phyloP scores from a whole-genome alignment of 441 rosid genomes.

The Iberis amara region DNA sequence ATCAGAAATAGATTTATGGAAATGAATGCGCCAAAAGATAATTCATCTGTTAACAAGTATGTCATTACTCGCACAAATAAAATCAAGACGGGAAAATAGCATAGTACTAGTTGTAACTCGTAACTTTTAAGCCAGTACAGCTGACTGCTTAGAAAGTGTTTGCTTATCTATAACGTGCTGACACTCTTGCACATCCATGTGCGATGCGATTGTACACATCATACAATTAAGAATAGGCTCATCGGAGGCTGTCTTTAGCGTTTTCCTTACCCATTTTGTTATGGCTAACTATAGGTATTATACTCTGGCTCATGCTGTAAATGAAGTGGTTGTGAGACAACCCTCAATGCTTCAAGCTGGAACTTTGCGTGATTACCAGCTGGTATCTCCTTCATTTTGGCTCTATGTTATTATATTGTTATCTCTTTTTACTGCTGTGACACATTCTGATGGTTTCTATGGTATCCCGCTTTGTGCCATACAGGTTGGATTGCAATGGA shows the following conservation, averaged over 20 bases:
- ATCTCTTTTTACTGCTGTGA: constrained; percentile 12
- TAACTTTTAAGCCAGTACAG: constrained; percentile 4
- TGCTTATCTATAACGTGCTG: constrained; percentile 19
- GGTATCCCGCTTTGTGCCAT: constrained; percentile 18
- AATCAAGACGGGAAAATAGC: constrained; percentile 4
- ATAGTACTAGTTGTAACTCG: constrained; percentile 9
- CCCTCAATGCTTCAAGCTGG: constrained; percentile 98
- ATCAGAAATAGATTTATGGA: constrained; percentile 90
- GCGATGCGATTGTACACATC: neutral
- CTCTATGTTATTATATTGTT: constrained; percentile 16
- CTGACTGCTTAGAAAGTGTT: constrained; percentile 4
- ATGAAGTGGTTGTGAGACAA: constrained; percentile 81
- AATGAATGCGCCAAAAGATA: constrained; percentile 96
- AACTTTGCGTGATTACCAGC: constrained; percentile 97
- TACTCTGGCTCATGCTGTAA: constrained; percentile 98
- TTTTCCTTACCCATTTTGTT: constrained; percentile 17
- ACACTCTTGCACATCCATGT: neutral
- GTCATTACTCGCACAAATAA: constrained; percentile 25
- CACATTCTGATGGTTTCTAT: constrained; percentile 18
- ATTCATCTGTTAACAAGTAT: constrained; percentile 95
- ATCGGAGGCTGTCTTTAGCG: constrained; percentile 3
- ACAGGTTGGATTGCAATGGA: constrained; percentile 99
- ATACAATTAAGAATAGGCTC: constrained; percentile 17
- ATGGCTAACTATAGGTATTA: constrained; percentile 61
- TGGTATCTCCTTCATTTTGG: constrained; percentile 53